Evolutionary conservation across 2,329 filamentous ascomycete genomes (phyloP), one percentile per base, ranked within the genome.

Genomic region (Diaporthe nobilis): DNA sequence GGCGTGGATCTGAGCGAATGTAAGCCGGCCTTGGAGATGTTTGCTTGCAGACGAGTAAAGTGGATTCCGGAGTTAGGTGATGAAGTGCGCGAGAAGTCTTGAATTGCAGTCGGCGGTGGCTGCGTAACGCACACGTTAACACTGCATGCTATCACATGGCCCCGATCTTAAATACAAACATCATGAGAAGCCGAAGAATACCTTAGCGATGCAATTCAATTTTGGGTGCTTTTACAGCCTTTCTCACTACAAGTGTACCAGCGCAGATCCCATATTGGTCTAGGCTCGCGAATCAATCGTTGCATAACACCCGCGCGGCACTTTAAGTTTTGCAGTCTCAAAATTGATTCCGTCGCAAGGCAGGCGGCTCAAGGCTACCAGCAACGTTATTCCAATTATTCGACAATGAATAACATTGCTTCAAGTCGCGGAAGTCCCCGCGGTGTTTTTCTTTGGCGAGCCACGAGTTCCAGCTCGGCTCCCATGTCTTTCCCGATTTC

Each of bases 31-130:
- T 20, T 77, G 31, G 75, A 77, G 60, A 49, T 77, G 60, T 77
- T 77, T 39, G 75, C 75, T 9, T 20, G 49, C 47, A 75, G 55
- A n/a, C 31, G 72, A 12, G 75, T 77, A 0, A 17, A n/a, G 49
- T 77, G 75, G 75, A 68, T 77, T 17, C 67, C 60, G 10, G 75
- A 77, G 53, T 34, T 77, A 22, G 75, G 75, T 7, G 68, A 77
- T 31, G 75, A 77, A 2, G 73, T 77, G 1, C 71, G 73, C 6
- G 75, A 75, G 60, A 28, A 44, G 53, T 53, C 60, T 34, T 77
- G 39, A 75, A 22, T 37, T 37, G 4, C 1, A 31, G 53, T 13
- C 17, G 55, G 55, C 20, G 57, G 57, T 37, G 57, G 13, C 31
- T n/a, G 17, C 31, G 20, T 1, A 2, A 37, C 31, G 28, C 28